A percentile compares a stretch with the other conserved stretches of the same genome.
Conservation (phyloP, 75 land plant genomes). For the Cryptomeria japonica region DNA sequence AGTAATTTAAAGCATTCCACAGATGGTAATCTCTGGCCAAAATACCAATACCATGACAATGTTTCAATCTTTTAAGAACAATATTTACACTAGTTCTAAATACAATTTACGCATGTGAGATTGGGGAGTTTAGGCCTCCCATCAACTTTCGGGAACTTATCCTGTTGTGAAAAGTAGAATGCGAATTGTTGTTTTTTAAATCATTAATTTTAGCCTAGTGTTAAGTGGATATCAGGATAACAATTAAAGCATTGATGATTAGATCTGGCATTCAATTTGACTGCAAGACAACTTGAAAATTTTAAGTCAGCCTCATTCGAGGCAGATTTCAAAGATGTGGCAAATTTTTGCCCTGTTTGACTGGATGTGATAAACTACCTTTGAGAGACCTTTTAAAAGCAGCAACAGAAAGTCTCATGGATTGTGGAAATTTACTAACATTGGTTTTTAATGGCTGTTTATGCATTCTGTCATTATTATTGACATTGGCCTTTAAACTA, state of each 20-base stretch:
- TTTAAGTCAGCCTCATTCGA: neutral
- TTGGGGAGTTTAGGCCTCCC: neutral
- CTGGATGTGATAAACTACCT: neutral
- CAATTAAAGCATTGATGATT: neutral
- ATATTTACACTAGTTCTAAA: neutral
- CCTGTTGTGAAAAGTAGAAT: neutral
- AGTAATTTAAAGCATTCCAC: neutral
- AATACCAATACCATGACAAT: neutral
- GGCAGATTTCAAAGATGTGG: neutral
- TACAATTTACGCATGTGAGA: neutral
- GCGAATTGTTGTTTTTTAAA: too few species aligned
- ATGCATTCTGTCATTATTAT: neutral
- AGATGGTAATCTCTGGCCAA: neutral
- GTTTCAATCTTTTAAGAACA: neutral
- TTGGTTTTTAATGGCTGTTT: neutral
- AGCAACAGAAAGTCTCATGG: too few species aligned
- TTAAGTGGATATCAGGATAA: neutral
- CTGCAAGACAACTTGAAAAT: neutral
- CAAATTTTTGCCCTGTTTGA: conserved; percentile 5
- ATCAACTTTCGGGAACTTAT: neutral
- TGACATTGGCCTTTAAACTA: neutral
- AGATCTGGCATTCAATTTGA: neutral
- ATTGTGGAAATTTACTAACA: too few species aligned
- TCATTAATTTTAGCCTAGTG: neutral
- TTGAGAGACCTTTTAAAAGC: too few species aligned